Evolutionary conservation across 1,284 basidiomycete species (phyloP), one percentile per base, ranked within the genome.

Genomic region (Stygiomarasmius scandens): DNA sequence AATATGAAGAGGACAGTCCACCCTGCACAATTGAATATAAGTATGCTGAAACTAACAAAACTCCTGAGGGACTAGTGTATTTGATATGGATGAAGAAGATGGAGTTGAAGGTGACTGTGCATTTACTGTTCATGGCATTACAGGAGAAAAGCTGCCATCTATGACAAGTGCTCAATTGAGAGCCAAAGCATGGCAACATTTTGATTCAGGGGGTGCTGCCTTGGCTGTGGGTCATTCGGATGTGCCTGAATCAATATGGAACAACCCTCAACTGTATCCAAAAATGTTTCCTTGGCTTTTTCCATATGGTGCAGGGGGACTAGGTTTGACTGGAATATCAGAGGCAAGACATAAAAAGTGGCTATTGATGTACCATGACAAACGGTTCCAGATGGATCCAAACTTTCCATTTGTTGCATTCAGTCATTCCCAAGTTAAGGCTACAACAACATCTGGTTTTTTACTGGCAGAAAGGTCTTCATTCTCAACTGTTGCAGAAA

Each of bases 231-330:
- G 34, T 9, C 58, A 50, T n/a, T 58, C 71, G 38, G 64, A 67
- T 3, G 67, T 70, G 1, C 66, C 67, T n/a, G 51, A 65, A 45
- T 66, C 62, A 3, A 64, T 71, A 1, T 75, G 64, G 49, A 60
- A 74, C 25, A 72, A 74, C 57, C 64, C 67, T 2, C 45, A 58
- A 3, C 46, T 73, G n/a, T 74, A 71, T 63, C 67, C 72, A 1
- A 58, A 67, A 34, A 68, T 71, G 64, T 72, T 71, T 59, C 72
- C 74, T 9, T 74, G 74, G 72, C 58, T 75, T 2, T 76, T 74
- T 59, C 74, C 73, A 5, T 75, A 69, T 68, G 73, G 74, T 1
- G 46, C 63, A 32, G 73, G 73, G 12, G 68, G 72, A 12, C 54
- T 74, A 44, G 69, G 69, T 9, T 23, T n/a, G 24, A 45, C 27